A percentile compares a stretch with the other conserved stretches of the same genome.
Evolutionary conservation across 352 stramenopile genomes (phyloP).

Genomic region (Phytophthora uliginosa): DNA sequence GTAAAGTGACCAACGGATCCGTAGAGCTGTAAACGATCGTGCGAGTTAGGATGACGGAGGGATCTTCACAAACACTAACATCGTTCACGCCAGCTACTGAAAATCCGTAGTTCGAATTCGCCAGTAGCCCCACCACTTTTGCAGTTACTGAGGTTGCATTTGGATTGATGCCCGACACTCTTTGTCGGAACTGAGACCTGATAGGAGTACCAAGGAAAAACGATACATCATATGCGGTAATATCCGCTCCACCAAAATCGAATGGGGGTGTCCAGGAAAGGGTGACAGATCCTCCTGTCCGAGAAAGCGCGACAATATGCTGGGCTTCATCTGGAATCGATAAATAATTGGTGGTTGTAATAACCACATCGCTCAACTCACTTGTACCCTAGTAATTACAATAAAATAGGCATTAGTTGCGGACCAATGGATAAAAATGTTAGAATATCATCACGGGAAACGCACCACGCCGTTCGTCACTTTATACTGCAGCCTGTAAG

Average conservation of each 20-base stretch:
- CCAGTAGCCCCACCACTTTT: constrained; percentile 50
- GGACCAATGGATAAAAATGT: background rate
- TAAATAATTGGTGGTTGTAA: constrained; percentile 47
- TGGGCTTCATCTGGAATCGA: constrained; percentile 52
- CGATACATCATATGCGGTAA: constrained; percentile 57
- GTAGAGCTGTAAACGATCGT: constrained; percentile 51
- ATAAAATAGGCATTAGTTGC: background rate
- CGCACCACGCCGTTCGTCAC: constrained; percentile 49
- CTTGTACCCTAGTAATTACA: constrained; percentile 46
- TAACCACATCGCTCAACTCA: constrained; percentile 51
- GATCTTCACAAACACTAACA: constrained; percentile 53
- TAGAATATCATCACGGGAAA: constrained; percentile 1
- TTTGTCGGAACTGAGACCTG: constrained; percentile 45
- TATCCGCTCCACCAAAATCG: constrained; percentile 63
- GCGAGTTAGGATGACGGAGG: constrained; percentile 34
- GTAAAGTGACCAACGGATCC: constrained; percentile 26
- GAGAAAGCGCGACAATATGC: constrained; percentile 33
- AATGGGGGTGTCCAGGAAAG: constrained; percentile 57
- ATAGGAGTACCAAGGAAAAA: constrained; percentile 53
- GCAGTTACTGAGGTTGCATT: constrained; percentile 33
- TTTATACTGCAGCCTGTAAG: constrained; percentile 59
- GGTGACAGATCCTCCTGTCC: constrained; percentile 48
- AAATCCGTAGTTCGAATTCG: constrained; percentile 69
- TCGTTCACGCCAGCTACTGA: constrained; percentile 64
- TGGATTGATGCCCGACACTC: constrained; percentile 33